phyloP scores from a whole-genome alignment of 306 rosid species.

The Cicer pinnatifidum region DNA sequence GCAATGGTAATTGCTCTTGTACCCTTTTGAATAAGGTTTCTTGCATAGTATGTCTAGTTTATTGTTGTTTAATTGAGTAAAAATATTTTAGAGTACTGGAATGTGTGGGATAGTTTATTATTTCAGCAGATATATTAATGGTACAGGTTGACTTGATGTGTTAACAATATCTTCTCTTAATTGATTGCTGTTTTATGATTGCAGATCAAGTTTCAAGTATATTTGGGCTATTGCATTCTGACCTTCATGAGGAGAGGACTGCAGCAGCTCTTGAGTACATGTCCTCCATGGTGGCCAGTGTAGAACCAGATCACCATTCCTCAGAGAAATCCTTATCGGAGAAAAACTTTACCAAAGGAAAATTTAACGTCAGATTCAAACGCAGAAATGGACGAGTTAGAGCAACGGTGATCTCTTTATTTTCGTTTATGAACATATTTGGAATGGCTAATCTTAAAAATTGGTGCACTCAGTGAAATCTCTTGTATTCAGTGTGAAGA shows the following conservation, averaged over 20 bases:
- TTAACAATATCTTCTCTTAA: slow-evolving; percentile 16
- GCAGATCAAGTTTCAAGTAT: slow-evolving; percentile 77
- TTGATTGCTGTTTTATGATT: slow-evolving; percentile 41
- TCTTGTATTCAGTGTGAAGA: slow-evolving; percentile 64
- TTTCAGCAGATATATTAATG: slow-evolving; percentile 25
- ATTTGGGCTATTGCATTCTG: slow-evolving; percentile 79
- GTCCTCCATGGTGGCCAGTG: slow-evolving; percentile 81
- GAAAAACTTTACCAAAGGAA: slow-evolving; percentile 63
- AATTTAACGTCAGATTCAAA: slow-evolving; percentile 73
- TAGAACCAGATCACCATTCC: slow-evolving; percentile 64
- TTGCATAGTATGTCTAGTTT: slow-evolving; percentile 23
- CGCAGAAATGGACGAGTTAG: slow-evolving; percentile 96
- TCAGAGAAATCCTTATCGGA: slow-evolving; percentile 53
- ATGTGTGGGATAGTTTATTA: slow-evolving; percentile 6
- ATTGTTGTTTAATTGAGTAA: slow-evolving; percentile 18
- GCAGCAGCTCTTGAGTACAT: slow-evolving; percentile 70
- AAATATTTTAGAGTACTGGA: background rate
- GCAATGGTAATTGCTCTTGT: slow-evolving; percentile 63
- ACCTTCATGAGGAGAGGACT: slow-evolving; percentile 83
- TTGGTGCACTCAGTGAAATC: slow-evolving; percentile 39
- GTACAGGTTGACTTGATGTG: slow-evolving; percentile 16
- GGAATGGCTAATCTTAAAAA: slow-evolving; percentile 31
- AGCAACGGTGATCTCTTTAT: slow-evolving; percentile 66
- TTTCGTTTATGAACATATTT: slow-evolving; percentile 28
- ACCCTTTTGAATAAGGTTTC: slow-evolving; percentile 26